These are phyloP conservation scores for Dissophora globulifera DNA, from an alignment of 192 early-diverging fungal species.

Conservation along the genomic window DNA sequence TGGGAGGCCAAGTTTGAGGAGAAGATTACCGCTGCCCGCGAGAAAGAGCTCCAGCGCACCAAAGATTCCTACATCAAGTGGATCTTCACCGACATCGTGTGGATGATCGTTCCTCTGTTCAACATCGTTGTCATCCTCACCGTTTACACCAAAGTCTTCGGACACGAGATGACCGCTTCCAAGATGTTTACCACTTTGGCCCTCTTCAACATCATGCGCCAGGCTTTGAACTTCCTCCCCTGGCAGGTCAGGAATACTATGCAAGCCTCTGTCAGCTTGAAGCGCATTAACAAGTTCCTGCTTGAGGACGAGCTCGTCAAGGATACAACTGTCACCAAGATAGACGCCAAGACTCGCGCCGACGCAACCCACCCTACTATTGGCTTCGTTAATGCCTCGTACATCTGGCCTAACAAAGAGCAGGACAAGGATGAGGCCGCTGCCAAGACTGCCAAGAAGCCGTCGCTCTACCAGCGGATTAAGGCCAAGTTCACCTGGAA, in stretches of 20 bases:
- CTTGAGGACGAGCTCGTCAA: constrained; percentile 81
- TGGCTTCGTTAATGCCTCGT: constrained; percentile 39
- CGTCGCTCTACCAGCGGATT: constrained; percentile 16
- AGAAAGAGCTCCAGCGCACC: constrained; percentile 71
- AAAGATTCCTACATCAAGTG: constrained; percentile 62
- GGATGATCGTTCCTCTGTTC: constrained; percentile 68
- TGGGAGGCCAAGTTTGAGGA: constrained; percentile 83
- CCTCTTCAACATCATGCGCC: constrained; percentile 77
- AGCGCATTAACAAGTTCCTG: constrained; percentile 80
- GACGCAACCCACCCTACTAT: constrained; percentile 61
- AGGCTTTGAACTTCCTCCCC: constrained; percentile 71
- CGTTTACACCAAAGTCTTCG: constrained; percentile 68
- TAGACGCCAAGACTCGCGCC: constrained; percentile 57
- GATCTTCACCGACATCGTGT: constrained; percentile 65
- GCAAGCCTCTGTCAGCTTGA: constrained; percentile 70
- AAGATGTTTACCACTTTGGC: constrained; percentile 76
- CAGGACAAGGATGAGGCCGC: background rate
- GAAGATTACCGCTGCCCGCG: constrained; percentile 70
- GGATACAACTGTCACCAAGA: constrained; percentile 31
- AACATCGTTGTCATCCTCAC: constrained; percentile 70
- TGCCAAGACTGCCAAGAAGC: constrained; percentile 25
- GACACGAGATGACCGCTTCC: constrained; percentile 69
- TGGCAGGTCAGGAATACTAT: constrained; percentile 67
- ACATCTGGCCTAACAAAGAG: constrained; percentile 49
- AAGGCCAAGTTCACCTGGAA: constrained; percentile 23